Evolutionary conservation across 208 protist species (phyloP), one percentile per base, ranked within the genome.

Genomic region (Crithidia thermophila): DNA sequence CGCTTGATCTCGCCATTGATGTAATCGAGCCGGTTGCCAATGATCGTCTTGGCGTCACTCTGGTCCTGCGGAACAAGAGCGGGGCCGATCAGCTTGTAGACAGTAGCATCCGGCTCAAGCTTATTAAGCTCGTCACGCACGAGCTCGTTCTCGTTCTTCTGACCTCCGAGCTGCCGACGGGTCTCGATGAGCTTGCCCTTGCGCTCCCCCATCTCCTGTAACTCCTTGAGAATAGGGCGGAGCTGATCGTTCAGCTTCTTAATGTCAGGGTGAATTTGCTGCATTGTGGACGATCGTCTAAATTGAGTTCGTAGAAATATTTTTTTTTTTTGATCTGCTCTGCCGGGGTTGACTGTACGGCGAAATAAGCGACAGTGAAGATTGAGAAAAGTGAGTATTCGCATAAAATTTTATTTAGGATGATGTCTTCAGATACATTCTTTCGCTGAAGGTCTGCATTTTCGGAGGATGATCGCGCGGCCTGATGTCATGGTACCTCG

Each of bases 51-150:
- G 13, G 93, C 96, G 65, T 98, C 96, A 31, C 67, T 84, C 62
- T 90, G 87, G 47, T 97, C 94, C 64, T 98, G 95, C 8, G 89
- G 89, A 43, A 98, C 88, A 42, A 98, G 87, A 21, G 90, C 96
- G 31, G 96, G 95, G 13, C 96, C 96, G 55, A 98, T 98, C 14
- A 98, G 86, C 72, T 98, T 98, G 73, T 97, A 98, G 30, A 98
- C 93, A 30, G 74, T 84, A 2, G 90, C 94, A 36, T 96, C 93
- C 0, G 77, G 77, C 53, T 98, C 94, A 49, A 98, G 67, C 21
- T 88, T 82, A 53, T 95, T 92, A 36, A 98, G 82, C 71, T 98
- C 95, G 64, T 97, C 90, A 37, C 84, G 75, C 30, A 98, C 96
- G 52, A 98, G 82, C 53, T 98, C 92, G 72, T 98, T 98, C 61